Conservation (phyloP, 176 grass and related monocot genomes). For the Raddia guianensis region DNA sequence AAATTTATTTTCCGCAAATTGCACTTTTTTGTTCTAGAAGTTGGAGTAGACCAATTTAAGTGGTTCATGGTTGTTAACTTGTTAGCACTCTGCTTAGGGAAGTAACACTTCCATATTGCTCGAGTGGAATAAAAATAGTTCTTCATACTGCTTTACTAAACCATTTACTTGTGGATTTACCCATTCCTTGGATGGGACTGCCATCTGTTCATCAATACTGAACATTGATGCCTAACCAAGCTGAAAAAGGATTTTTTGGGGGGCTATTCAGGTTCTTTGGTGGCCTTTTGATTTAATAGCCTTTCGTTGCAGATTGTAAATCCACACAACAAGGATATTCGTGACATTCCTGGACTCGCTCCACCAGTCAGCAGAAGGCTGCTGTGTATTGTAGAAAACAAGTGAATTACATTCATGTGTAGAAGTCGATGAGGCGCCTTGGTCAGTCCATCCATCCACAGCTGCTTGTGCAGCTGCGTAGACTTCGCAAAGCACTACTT, state of each 20-base stretch:
- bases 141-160: background rate
- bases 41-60: background rate
- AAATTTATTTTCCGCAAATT: background rate
- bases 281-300: background rate
- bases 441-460: slow-evolving; percentile 7
- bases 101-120: background rate
- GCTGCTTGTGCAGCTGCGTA: background rate
- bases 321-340: slow-evolving; percentile 89
- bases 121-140: too few species aligned
- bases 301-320: slow-evolving; percentile 77
- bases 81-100: background rate
- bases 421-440: slow-evolving; percentile 26
- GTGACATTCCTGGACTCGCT: slow-evolving; percentile 72
- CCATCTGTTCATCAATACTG: background rate
- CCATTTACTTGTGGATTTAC: background rate
- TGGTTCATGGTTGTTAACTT: background rate
- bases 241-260: background rate
- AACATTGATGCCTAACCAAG: background rate
- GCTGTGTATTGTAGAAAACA: slow-evolving; percentile 53
- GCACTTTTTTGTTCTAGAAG: background rate
- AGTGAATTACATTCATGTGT: slow-evolving; percentile 39
- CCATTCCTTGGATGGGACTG: background rate
- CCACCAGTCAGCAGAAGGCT: slow-evolving; percentile 77
- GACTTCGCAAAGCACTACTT: slow-evolving; percentile 8
- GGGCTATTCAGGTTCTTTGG: background rate